Percentiles rank a stretch among this genome's conserved stretches.
Conservation (phyloP, 2,329 filamentous ascomycete genomes). For the Cladorrhinum sp. region DNA sequence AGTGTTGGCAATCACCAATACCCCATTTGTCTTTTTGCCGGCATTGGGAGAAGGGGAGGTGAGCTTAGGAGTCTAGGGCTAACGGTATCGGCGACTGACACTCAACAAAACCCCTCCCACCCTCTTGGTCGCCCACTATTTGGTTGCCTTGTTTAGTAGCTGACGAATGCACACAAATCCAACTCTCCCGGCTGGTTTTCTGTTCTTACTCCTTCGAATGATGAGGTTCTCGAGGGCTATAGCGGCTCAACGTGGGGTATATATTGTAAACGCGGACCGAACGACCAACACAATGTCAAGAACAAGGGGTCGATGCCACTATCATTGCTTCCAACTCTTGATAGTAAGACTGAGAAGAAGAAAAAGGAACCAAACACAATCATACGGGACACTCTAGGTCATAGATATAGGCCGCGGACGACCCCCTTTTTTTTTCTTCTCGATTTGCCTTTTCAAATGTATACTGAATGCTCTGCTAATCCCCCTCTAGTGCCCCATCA, state of each 20-base stretch:
- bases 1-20: slow-evolving; percentile 3
- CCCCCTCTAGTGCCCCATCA: neutral
- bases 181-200: slow-evolving; percentile 16
- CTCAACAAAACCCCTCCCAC: no score
- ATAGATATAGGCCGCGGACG: slow-evolving; percentile 17
- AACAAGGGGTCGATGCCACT: neutral
- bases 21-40: neutral
- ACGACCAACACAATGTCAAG: slow-evolving; percentile 2
- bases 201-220: slow-evolving; percentile 14
- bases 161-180: slow-evolving; percentile 12
- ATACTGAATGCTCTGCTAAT: slow-evolving; percentile 9
- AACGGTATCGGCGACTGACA: no score
- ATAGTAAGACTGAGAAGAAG: neutral
- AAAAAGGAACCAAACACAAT: neutral
- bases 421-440: slow-evolving; percentile 9
- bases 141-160: neutral
- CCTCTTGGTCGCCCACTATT: slow-evolving; percentile 18
- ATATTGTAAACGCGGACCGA: neutral
- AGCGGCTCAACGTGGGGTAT: neutral
- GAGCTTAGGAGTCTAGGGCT: neutral
- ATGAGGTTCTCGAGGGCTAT: neutral
- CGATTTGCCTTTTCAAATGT: slow-evolving; percentile 6
- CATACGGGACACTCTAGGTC: slow-evolving; percentile 18
- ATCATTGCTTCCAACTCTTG: slow-evolving; percentile 5
- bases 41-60: neutral